These are phyloP conservation scores for Sporothrix curviconia DNA, from an alignment of 2,329 filamentous ascomycete genomes.

Conservation along the genomic window DNA sequence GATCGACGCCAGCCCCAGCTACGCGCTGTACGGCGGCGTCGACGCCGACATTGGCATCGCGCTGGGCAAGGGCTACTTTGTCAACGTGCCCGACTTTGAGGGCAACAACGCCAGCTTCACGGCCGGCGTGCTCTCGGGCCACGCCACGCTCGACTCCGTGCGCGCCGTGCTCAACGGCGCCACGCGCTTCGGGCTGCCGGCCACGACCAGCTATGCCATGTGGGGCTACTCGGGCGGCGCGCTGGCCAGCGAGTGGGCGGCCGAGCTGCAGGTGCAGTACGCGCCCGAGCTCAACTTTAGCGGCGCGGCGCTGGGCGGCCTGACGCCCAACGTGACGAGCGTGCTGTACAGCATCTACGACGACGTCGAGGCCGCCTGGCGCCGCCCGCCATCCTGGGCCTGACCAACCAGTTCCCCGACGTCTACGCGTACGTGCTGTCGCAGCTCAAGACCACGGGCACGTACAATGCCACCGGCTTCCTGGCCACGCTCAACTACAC, in stretches of 20 bases:
- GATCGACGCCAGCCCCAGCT: constrained; percentile 34
- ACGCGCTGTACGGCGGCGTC: constrained; percentile 25
- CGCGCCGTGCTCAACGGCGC: constrained; percentile 32
- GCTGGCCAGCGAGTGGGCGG: constrained; percentile 43
- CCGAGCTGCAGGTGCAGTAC: constrained; percentile 41
- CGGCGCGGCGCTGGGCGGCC: constrained; percentile 40
- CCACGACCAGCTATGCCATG: constrained; percentile 32
- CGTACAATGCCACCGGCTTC: constrained; percentile 31
- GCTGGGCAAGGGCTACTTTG: constrained; percentile 37
- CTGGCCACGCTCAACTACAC: constrained; percentile 23
- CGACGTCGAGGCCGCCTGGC: constrained; percentile 28
- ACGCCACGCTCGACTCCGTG: constrained; percentile 37
- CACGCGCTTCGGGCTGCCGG: constrained; percentile 24
- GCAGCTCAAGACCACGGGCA: constrained; percentile 25
- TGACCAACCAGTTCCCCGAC: constrained; percentile 30
- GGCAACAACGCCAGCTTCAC: constrained; percentile 37
- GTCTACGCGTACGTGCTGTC: constrained; percentile 23
- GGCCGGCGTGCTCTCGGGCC: constrained; percentile 35
- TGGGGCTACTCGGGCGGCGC: constrained; percentile 51
- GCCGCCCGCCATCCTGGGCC: constrained; percentile 31
- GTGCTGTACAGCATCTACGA: constrained; percentile 30
- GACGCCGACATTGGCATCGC: constrained; percentile 26
- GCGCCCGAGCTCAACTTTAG: constrained; percentile 41
- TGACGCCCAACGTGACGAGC: constrained; percentile 34
- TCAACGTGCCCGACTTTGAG: constrained; percentile 40